These are phyloP conservation scores for Cynanchum wilfordii DNA, from an alignment of 257 asterid genomes.

Conservation along the genomic window DNA sequence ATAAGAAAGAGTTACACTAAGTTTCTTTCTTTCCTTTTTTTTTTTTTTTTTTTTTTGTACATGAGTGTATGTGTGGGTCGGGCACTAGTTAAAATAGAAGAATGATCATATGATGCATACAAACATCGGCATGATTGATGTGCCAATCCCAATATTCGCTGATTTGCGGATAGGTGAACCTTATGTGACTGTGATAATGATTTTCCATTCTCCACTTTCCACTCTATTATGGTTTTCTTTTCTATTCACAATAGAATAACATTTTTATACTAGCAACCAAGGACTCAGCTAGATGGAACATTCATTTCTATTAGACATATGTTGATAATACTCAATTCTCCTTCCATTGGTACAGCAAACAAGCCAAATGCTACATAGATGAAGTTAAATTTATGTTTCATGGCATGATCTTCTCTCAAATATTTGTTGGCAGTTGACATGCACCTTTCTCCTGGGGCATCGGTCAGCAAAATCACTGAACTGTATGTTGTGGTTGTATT, in stretches of 20 bases:
- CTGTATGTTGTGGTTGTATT: too few relatives aligned
- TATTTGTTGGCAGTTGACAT: too few relatives aligned
- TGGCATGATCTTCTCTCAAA: neutral
- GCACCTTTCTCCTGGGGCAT: neutral
- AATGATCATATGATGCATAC: neutral
- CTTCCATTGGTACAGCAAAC: neutral
- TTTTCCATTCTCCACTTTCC: neutral
- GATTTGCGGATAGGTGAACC: neutral
- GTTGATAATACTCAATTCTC: neutral
- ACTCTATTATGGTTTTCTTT: neutral
- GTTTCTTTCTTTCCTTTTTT: too few relatives aligned
- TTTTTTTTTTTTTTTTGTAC: too few relatives aligned
- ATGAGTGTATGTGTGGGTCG: too few relatives aligned
- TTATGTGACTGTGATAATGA: neutral
- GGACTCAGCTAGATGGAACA: neutral
- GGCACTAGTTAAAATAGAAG: neutral
- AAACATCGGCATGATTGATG: neutral
- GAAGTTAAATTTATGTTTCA: neutral
- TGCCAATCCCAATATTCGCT: neutral
- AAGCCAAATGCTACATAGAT: neutral
- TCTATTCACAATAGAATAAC: neutral
- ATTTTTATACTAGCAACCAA: neutral
- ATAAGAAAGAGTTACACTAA: neutral
- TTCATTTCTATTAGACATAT: neutral
- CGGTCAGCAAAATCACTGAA: neutral